Evolutionary conservation across 2,329 filamentous ascomycete species (phyloP).

Genomic region (Thelonectria rubi): DNA sequence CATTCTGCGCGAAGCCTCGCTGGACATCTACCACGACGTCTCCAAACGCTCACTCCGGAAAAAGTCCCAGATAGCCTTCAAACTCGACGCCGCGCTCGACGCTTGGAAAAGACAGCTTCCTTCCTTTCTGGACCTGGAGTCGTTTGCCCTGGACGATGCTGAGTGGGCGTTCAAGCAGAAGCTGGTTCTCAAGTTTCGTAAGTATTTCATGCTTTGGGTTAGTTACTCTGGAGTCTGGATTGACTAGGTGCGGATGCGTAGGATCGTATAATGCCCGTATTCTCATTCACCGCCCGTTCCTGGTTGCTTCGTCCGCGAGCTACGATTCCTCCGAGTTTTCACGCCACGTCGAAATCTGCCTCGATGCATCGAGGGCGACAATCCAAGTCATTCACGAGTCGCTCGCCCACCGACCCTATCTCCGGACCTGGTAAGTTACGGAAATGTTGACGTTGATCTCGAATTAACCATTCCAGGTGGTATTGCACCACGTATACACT

Average conservation of each 20-base stretch:
- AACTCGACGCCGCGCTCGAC: slow-evolving; percentile 5
- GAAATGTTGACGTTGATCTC: not conserved
- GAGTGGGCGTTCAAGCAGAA: slow-evolving; percentile 16
- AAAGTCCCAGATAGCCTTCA: slow-evolving; percentile 4
- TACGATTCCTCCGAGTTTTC: slow-evolving; percentile 7
- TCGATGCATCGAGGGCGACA: slow-evolving; percentile 6
- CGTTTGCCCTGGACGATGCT: slow-evolving; percentile 2
- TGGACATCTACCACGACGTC: slow-evolving; percentile 7
- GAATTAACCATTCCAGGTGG: not conserved
- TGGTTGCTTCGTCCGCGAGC: slow-evolving; percentile 3
- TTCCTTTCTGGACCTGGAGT: not conserved
- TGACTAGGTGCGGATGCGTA: not conserved
- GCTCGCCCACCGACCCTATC: slow-evolving; percentile 3
- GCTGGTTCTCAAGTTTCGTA: slow-evolving; percentile 12
- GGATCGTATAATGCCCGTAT: slow-evolving; percentile 10
- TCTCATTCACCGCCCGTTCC: slow-evolving; percentile 8
- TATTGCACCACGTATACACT: slow-evolving; percentile 11
- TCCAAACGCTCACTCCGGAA: not conserved
- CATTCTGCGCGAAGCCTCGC: slow-evolving; percentile 4
- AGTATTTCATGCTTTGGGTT: not conserved
- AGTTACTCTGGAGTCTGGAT: not conserved
- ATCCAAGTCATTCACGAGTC: slow-evolving; percentile 11
- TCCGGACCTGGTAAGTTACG: slow-evolving; percentile 8
- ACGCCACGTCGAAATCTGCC: slow-evolving; percentile 9
- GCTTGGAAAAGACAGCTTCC: slow-evolving; percentile 6